Conservation (phyloP, 2,329 filamentous ascomycete species). For the Samsoniella hepiali region DNA sequence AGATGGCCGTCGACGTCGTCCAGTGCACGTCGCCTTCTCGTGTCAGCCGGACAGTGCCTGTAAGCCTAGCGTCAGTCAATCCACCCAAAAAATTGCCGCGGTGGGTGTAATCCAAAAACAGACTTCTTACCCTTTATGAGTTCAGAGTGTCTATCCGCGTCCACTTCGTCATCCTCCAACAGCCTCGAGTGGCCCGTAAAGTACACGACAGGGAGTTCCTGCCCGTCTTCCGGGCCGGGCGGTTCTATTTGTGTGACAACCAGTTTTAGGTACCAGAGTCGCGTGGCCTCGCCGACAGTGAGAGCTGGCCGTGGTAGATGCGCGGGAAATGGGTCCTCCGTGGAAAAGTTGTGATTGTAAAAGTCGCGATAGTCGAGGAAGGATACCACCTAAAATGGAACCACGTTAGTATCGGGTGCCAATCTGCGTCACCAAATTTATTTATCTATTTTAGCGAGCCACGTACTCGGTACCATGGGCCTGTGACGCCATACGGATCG, state of each 20-base stretch:
- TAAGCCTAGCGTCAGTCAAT: conserved; percentile 24
- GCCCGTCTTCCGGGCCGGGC: conserved; percentile 55
- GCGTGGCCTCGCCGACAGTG: conserved; percentile 62
- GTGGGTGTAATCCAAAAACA: background rate
- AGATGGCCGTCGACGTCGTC: conserved; percentile 62
- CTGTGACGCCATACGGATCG: conserved; percentile 70
- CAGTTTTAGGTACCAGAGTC: conserved; percentile 67
- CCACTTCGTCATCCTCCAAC: conserved; percentile 57
- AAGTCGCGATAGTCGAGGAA: conserved; percentile 69
- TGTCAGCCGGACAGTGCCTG: conserved; percentile 63
- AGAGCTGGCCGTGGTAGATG: conserved; percentile 51
- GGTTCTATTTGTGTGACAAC: conserved; percentile 58
- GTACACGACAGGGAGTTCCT: conserved; percentile 61
- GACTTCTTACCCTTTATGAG: conserved; percentile 53
- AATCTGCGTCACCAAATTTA: background rate
- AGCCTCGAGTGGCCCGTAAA: conserved; percentile 62
- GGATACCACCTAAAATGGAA: conserved; percentile 37
- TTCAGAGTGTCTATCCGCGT: conserved; percentile 65
- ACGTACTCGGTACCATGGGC: conserved; percentile 66
- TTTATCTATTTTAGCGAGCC: background rate
- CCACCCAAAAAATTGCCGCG: background rate
- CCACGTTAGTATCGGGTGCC: conserved; percentile 20
- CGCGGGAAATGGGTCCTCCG: conserved; percentile 37
- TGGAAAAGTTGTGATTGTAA: conserved; percentile 67
- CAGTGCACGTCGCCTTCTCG: conserved; percentile 69